Percentiles rank a stretch among this genome's conserved stretches.
These are phyloP conservation scores for Paramecium pentaurelia DNA, from an alignment of 73 alveolate genomes.

Conservation along the genomic window DNA sequence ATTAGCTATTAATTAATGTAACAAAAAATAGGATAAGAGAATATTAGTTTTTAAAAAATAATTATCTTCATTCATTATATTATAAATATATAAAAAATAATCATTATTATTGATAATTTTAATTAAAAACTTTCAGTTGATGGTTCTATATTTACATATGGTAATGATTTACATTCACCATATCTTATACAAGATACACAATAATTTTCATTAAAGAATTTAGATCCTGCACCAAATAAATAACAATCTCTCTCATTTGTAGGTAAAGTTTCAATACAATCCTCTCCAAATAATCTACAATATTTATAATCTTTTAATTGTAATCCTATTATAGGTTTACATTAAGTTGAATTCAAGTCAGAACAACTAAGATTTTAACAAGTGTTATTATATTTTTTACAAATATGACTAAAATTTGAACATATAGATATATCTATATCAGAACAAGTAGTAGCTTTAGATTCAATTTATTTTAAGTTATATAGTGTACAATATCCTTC, in stretches of 20 bases:
- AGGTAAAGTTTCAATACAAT: not conserved
- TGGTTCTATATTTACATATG: not conserved
- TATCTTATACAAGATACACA: not conserved
- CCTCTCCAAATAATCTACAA: not conserved
- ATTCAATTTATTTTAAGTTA: not conserved
- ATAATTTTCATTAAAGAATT: not conserved
- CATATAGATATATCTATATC: not conserved
- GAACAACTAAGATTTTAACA: not conserved
- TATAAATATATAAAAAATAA: not conserved
- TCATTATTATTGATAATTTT: not conserved
- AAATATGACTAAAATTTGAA: not conserved
- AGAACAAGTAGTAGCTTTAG: not conserved
- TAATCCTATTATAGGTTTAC: not conserved
- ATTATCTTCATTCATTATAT: not conserved
- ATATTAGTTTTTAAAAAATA: not conserved
- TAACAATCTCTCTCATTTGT: not conserved
- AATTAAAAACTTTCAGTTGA: not conserved
- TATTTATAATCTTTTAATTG: not conserved
- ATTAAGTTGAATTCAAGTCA: not conserved
- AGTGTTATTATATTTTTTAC: not conserved
- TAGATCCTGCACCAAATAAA: not conserved
- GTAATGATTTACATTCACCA: not conserved
- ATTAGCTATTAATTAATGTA: not conserved
- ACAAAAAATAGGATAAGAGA: not conserved
- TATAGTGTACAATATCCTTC: not conserved